Percentiles rank a stretch among this genome's conserved stretches.
phyloP scores from a whole-genome alignment of 2,329 filamentous ascomycete species.

The Ciborinia camelliae region DNA sequence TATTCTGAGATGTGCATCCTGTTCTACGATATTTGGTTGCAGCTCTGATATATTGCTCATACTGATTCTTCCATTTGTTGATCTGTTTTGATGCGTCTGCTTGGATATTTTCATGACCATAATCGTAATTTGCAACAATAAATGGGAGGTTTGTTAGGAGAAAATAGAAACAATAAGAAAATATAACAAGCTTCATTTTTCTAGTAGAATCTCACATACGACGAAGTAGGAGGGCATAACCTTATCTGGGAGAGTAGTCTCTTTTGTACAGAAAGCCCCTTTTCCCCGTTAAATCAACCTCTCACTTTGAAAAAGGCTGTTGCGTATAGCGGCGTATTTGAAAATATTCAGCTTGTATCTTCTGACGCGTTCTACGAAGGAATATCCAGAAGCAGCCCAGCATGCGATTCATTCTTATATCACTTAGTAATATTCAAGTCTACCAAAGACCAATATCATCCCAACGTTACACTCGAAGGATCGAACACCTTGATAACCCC shows the following conservation, averaged over 20 bases:
- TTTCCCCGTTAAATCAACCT: no score
- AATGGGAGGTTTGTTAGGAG: not conserved
- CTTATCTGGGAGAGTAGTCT: not conserved
- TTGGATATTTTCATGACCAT: not conserved
- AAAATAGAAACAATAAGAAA: not conserved
- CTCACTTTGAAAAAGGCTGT: not conserved
- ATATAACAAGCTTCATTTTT: not conserved
- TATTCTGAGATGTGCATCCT: not conserved
- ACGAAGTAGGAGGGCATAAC: not conserved
- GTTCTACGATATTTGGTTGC: not conserved
- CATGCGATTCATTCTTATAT: not conserved
- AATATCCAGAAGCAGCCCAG: not conserved
- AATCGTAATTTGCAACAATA: not conserved
- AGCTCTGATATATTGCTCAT: slow-evolving; percentile 3
- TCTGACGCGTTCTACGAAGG: not conserved
- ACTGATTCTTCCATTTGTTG: slow-evolving; percentile 1
- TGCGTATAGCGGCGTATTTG: not conserved
- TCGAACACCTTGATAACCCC: not conserved
- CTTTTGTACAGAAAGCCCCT: not conserved
- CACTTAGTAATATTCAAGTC: not conserved
- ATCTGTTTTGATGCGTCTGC: slow-evolving; percentile 2
- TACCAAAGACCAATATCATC: not conserved
- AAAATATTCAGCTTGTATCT: not conserved
- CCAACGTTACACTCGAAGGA: not conserved
- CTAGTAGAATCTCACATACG: not conserved